Base-by-base conservation (phyloP, 805 yeast species). In the Suhomyces vadensis region DNA sequence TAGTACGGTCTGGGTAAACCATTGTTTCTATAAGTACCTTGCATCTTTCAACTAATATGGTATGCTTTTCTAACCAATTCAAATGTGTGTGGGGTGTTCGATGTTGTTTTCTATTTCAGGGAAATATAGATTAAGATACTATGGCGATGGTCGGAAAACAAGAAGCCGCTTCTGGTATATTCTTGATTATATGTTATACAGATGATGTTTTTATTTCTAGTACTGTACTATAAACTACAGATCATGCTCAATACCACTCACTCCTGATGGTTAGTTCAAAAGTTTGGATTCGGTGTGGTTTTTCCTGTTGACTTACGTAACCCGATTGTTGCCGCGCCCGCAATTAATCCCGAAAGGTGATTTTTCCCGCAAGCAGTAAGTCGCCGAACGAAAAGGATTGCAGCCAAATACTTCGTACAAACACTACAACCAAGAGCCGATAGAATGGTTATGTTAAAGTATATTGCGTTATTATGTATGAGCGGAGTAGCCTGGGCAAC, bases 1-100 rank as follows among this genome's bases (percentile, higher is more conserved):
- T 71, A 67, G 55, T 71, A 71, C 5, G 77, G 77, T 46, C 75
- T 57, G 16, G 77, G 77, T 39, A 71, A 61, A 11, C 75, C 77
- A 48, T 67, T 62, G 43, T 58, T 62, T 42, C 66, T 67, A 51
- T 71, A 69, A 9, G 69, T 57, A 27, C 77, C 77, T 60, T 71
- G 77, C 77, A 71, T 71, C 43, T 21, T n/a, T n/a, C n/a, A n/a
- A n/a, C n/a, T n/a, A n/a, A n/a, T n/a, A n/a, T n/a, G n/a, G n/a
- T n/a, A n/a, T n/a, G n/a, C n/a, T n/a, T n/a, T n/a, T n/a, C n/a
- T 35, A 13, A 13, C 6, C 31, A 13, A 13, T 33, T n/a, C n/a
- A n/a, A n/a, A n/a, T n/a, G n/a, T n/a, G n/a, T 33, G 24, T 20
- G 24, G 22, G 31, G 31, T 9, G 11, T 26, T 13, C n/a, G 35